Percentiles rank a stretch among this genome's conserved stretches.
Evolutionary conservation across 345 rosid genomes (phyloP).

Genomic region (Triadica sebifera): DNA sequence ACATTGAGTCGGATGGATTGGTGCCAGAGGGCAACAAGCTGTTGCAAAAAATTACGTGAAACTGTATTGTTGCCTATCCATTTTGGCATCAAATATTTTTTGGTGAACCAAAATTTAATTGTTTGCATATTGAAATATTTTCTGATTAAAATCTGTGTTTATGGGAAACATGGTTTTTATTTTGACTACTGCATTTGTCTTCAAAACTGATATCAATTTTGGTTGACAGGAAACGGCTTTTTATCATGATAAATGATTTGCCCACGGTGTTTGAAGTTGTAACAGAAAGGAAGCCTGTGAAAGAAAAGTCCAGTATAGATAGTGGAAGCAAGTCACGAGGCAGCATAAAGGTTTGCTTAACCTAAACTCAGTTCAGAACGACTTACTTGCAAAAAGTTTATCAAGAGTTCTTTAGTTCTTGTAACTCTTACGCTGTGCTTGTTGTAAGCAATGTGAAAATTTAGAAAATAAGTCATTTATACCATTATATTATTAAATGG

Average conservation of each 20-base stretch:
- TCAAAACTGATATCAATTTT: slow-evolving; percentile 2
- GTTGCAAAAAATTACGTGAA: neutral
- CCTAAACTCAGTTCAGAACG: neutral
- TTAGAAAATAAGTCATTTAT: neutral
- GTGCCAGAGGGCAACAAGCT: neutral
- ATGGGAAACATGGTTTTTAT: neutral
- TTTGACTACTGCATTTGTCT: neutral
- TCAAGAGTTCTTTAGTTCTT: neutral
- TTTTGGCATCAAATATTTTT: slow-evolving; percentile 2
- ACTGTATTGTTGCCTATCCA: neutral
- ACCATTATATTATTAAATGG: neutral
- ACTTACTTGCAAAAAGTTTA: neutral
- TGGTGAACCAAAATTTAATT: neutral
- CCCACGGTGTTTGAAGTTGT: slow-evolving; percentile 95
- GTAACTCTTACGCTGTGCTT: neutral
- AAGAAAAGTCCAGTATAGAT: slow-evolving; percentile 85
- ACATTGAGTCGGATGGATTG: neutral
- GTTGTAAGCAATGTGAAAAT: neutral
- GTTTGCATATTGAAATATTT: neutral
- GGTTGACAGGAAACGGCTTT: slow-evolving; percentile 74
- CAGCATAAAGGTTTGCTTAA: slow-evolving; percentile 58
- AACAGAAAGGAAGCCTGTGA: slow-evolving; percentile 75
- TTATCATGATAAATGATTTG: slow-evolving; percentile 84
- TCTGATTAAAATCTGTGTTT: neutral
- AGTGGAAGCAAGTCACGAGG: slow-evolving; percentile 81